phyloP scores from a whole-genome alignment of 78 protist genomes.

The Salpingoeca rosetta region DNA sequence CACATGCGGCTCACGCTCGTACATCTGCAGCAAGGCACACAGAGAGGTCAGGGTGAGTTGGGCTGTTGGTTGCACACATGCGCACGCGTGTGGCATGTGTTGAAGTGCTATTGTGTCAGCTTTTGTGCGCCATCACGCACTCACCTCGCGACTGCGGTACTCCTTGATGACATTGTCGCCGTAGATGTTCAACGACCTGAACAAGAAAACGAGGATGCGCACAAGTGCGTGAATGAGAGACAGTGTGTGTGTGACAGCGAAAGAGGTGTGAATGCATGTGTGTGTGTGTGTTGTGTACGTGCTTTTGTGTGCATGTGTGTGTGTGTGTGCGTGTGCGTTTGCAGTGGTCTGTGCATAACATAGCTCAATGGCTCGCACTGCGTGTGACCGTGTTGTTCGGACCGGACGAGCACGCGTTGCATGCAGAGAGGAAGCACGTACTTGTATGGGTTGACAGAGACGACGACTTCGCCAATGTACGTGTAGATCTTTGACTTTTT shows the following conservation, averaged over 20 bases:
- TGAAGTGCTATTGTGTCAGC: slow-evolving; percentile 12
- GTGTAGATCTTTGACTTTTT: background rate
- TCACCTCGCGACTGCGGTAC: slow-evolving; percentile 25
- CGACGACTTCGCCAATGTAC: slow-evolving; percentile 53
- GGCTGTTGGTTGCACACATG: too few relatives aligned
- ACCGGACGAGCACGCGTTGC: too few relatives aligned
- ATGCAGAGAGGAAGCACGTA: slow-evolving; percentile 5
- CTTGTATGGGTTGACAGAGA: slow-evolving; percentile 77
- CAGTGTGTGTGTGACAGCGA: too few relatives aligned
- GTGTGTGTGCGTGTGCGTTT: too few relatives aligned
- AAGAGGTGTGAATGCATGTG: too few relatives aligned
- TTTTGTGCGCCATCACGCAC: slow-evolving; percentile 40
- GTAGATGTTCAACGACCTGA: slow-evolving; percentile 27
- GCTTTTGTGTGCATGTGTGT: too few relatives aligned
- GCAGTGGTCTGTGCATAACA: too few relatives aligned
- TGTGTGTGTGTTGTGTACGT: too few relatives aligned
- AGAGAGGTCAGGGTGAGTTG: background rate
- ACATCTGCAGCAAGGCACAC: background rate
- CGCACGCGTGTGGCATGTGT: background rate
- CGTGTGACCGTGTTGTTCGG: too few relatives aligned
- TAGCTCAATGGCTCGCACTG: too few relatives aligned
- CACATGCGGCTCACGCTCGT: slow-evolving; percentile 36
- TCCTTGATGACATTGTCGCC: slow-evolving; percentile 24
- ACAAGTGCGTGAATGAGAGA: too few relatives aligned
- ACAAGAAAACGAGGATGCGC: background rate